A percentile compares a stretch with the other conserved stretches of the same genome.
Evolutionary conservation across 176 grass and related monocot genomes (phyloP).

Genomic region (Oryza meridionalis): DNA sequence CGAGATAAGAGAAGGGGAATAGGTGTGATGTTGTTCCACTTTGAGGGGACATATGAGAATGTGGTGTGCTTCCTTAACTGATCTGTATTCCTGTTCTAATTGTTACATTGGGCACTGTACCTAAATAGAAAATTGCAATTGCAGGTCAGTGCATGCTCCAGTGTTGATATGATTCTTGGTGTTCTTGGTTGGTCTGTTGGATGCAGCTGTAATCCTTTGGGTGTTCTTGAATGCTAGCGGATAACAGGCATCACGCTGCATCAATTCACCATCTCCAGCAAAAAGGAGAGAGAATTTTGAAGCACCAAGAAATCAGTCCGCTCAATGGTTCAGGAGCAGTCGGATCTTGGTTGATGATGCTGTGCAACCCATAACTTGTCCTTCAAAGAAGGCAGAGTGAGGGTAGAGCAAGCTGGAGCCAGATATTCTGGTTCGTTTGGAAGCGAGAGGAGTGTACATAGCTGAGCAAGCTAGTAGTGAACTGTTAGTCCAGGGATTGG

Average conservation of each 20-base stretch:
- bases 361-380: slow-evolving; percentile 12
- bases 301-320: slow-evolving; percentile 22
- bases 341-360: slow-evolving; percentile 25
- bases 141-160: slow-evolving; percentile 68
- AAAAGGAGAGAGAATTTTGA: slow-evolving; percentile 27
- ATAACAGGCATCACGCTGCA: slow-evolving; percentile 6
- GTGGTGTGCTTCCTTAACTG: slow-evolving; percentile 57
- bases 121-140: slow-evolving; percentile 41
- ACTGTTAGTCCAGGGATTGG: slow-evolving; percentile 43
- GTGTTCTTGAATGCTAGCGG: slow-evolving; percentile 62
- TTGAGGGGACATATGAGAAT: slow-evolving; percentile 75
- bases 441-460: slow-evolving; percentile 62
- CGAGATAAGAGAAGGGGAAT: slow-evolving; percentile 78
- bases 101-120: slow-evolving; percentile 16
- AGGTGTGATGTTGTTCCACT: slow-evolving; percentile 81
- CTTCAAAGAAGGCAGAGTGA: slow-evolving; percentile 38
- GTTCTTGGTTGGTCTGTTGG: slow-evolving; percentile 85
- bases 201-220: slow-evolving; percentile 68
- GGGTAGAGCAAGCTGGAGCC: slow-evolving; percentile 16
- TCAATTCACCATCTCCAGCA: slow-evolving; percentile 17
- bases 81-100: slow-evolving; percentile 3
- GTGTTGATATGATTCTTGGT: slow-evolving; percentile 73
- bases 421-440: slow-evolving; percentile 31
- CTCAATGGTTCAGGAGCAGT: slow-evolving; percentile 16
- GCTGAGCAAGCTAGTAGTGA: slow-evolving; percentile 49